Base-by-base conservation (phyloP, 2,329 filamentous ascomycete species). In the Cordyceps fumosorosea region DNA sequence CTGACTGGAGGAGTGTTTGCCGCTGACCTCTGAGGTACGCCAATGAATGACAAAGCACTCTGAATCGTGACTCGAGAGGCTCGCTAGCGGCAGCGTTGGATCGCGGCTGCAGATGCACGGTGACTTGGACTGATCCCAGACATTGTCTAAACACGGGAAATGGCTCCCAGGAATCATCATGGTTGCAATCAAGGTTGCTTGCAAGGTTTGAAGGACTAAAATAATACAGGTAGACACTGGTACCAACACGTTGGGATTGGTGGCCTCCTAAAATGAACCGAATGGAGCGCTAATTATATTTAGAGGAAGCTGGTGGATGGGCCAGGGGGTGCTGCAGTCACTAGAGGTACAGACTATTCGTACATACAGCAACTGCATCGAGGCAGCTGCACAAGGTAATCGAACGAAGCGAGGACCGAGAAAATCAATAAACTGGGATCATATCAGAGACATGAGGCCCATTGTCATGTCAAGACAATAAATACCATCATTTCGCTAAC, bases 211-310 rank as follows among this genome's bases (percentile, higher is more conserved):
- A 40, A 12, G 51, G 10, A 47, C 40, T n/a, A 44, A 44, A 37
- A 37, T 37, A 12, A 37, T 37, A 37, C 29, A 4, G 8, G 29
- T 32, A 11, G 3, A 37, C 3, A 37, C 34, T 14, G 11, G 16
- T 6, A 44, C 14, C 3, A 44, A 4, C 40, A 18, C 40, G 16
- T n/a, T 44, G 40, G 16, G 37, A 22, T 16, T 8, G 12, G 48
- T 18, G 16, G n/a, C 40, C 11, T 24, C 42, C 55, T 18, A 22
- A 47, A 47, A 22, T 20, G n/a, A 22, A 20, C 44, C 29, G 40
- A 42, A 42, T 34, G 55, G 42, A 56, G 55, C 55, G 55, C 55
- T 48, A 56, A 56, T 56, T 48, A 57, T 47, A 34, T 44, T 55
- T 55, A 44, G 22, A 55, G 53, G 55, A 22, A 24, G 16, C 3